These are phyloP conservation scores for Penicilliopsis zonata DNA, from an alignment of 495 filamentous ascomycete genomes.

Conservation along the genomic window DNA sequence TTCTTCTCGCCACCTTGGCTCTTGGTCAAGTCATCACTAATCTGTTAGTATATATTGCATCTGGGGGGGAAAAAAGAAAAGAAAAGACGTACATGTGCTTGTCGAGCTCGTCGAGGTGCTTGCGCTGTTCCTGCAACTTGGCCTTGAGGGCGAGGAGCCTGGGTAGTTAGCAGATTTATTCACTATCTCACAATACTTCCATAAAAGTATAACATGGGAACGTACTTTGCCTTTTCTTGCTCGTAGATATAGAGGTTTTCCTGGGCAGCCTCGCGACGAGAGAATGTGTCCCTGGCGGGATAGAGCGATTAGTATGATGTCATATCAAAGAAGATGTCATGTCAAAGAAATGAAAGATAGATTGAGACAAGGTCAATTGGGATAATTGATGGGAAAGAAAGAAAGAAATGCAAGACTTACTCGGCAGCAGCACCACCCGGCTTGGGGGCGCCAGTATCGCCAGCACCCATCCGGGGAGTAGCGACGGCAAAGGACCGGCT, in stretches of 20 bases:
- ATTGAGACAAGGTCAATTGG: background rate
- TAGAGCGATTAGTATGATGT: background rate
- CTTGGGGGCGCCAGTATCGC: constrained; percentile 56
- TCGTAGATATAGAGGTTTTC: constrained; percentile 74
- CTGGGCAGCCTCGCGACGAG: constrained; percentile 74
- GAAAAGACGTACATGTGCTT: constrained; percentile 59
- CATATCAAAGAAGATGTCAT: constrained; percentile 10
- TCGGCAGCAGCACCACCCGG: constrained; percentile 20
- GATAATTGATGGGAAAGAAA: constrained; percentile 1
- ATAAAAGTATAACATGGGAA: constrained; percentile 2
- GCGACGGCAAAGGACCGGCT: constrained; percentile 52
- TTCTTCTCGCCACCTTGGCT: constrained; percentile 5
- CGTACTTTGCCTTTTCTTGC: constrained; percentile 75
- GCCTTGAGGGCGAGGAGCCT: constrained; percentile 54
- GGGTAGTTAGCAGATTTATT: constrained; percentile 1
- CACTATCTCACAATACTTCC: background rate
- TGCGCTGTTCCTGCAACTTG: constrained; percentile 68
- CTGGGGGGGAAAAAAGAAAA: background rate
- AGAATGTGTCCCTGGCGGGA: constrained; percentile 67
- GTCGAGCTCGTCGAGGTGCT: constrained; percentile 72
- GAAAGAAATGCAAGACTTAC: constrained; percentile 13
- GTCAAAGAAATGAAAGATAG: constrained; percentile 1
- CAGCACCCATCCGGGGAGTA: constrained; percentile 48
- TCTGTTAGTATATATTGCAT: too few relatives aligned
- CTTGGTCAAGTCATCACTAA: constrained; percentile 11